Conservation (phyloP, 805 yeast genomes). For the Candida saitoana region DNA sequence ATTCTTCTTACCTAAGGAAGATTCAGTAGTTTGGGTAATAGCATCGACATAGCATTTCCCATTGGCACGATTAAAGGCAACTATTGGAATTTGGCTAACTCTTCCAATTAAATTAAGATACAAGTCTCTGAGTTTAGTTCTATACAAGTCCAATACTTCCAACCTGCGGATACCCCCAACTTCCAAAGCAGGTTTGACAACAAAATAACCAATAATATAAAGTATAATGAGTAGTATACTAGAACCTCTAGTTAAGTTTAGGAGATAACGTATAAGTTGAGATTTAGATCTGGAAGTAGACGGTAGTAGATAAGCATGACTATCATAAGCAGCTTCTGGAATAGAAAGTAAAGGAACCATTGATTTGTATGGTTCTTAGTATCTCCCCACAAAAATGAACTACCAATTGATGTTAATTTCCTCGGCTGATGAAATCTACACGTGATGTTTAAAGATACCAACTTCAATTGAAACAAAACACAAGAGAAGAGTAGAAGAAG, state of each 20-base stretch:
- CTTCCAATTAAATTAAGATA: slow-evolving; percentile 30
- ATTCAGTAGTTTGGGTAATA: slow-evolving; percentile 33
- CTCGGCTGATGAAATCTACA: no score
- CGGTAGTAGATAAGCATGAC: slow-evolving; percentile 18
- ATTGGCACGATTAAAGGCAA: slow-evolving; percentile 26
- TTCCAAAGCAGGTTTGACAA: slow-evolving; percentile 32
- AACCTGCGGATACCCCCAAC: slow-evolving; percentile 24
- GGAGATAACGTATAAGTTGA: slow-evolving; percentile 21
- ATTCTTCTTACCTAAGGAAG: slow-evolving; percentile 12
- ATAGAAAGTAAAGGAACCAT: slow-evolving; percentile 34
- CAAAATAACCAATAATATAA: slow-evolving; percentile 31
- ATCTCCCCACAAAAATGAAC: no score
- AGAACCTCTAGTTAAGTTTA: slow-evolving; percentile 32
- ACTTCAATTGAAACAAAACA: neutral
- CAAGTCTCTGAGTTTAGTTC: slow-evolving; percentile 31
- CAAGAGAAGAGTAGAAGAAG: neutral
- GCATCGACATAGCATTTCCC: slow-evolving; percentile 35
- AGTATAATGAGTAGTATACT: slow-evolving; percentile 24
- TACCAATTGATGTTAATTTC: no score
- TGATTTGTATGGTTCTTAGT: no score
- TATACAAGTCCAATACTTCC: slow-evolving; percentile 30
- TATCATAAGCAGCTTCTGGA: slow-evolving; percentile 39
- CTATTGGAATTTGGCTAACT: slow-evolving; percentile 38
- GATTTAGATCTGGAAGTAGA: slow-evolving; percentile 18
- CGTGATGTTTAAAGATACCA: no score